These are phyloP conservation scores for Acarospora socialis DNA, from an alignment of 2,329 filamentous ascomycete genomes.

Conservation along the genomic window DNA sequence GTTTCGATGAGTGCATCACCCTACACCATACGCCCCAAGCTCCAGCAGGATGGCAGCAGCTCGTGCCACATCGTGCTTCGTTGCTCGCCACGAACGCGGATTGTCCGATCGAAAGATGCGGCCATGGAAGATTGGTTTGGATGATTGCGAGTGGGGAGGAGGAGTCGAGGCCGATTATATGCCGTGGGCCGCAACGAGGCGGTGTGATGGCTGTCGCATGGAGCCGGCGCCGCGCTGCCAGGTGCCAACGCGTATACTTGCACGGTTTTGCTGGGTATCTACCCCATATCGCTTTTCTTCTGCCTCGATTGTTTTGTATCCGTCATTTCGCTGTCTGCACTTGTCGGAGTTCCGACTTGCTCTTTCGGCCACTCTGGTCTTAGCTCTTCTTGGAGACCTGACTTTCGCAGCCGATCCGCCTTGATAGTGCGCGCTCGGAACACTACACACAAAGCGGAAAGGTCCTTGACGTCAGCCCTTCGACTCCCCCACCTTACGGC, in stretches of 20 bases:
- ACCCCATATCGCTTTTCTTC: neutral
- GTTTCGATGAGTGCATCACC: too few relatives aligned
- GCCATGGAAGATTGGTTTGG: conserved; percentile 31
- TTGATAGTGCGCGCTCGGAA: neutral
- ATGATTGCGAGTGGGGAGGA: too few relatives aligned
- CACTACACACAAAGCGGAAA: conserved; percentile 16
- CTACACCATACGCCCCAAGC: too few relatives aligned
- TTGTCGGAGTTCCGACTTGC: too few relatives aligned
- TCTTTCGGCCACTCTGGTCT: too few relatives aligned
- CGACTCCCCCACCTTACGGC: conserved; percentile 10
- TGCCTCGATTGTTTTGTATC: conserved; percentile 1
- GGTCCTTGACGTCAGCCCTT: conserved; percentile 13
- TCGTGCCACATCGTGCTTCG: conserved; percentile 28
- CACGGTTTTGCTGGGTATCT: conserved; percentile 8
- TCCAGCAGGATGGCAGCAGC: conserved; percentile 37
- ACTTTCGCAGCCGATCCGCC: neutral
- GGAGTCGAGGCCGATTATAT: conserved; percentile 21
- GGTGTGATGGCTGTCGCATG: conserved; percentile 22
- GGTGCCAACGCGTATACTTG: conserved; percentile 2
- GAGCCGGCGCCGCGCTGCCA: conserved; percentile 13
- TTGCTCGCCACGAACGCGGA: conserved; percentile 26
- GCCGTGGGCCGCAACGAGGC: conserved; percentile 19
- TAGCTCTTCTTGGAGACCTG: conserved; percentile 10
- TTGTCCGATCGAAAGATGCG: conserved; percentile 28
- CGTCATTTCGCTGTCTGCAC: conserved; percentile 5